phyloP scores from a whole-genome alignment of 495 filamentous ascomycete species.

The Filosporella fistucella region DNA sequence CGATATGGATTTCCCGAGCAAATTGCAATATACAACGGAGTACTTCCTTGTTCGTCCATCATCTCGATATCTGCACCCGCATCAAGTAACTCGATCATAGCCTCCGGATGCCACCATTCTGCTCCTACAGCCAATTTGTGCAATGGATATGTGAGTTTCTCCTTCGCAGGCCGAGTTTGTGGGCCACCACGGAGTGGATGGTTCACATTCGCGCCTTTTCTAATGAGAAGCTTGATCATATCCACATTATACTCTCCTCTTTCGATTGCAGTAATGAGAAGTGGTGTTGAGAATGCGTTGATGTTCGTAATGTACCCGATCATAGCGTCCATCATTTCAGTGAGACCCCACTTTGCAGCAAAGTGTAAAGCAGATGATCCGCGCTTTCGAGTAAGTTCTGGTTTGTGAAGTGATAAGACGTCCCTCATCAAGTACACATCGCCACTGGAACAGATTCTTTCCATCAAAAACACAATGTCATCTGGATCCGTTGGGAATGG shows the following conservation, averaged over 20 bases:
- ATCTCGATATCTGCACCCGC: constrained; percentile 32
- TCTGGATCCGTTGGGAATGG: neutral
- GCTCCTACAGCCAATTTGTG: constrained; percentile 30
- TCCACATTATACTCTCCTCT: constrained; percentile 34
- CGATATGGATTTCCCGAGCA: no score
- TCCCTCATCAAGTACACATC: neutral
- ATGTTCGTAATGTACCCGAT: neutral
- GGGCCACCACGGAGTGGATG: neutral
- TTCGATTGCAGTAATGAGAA: constrained; percentile 2
- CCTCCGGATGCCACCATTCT: constrained; percentile 40
- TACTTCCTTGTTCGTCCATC: constrained; percentile 27
- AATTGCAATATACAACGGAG: constrained; percentile 34
- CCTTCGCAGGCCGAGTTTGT: neutral
- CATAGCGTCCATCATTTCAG: neutral
- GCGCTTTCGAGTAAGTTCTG: neutral
- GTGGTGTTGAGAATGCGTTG: constrained; percentile 6
- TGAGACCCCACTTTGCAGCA: neutral
- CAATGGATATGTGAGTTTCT: constrained; percentile 19
- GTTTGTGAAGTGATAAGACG: neutral
- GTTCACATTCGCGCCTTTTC: constrained; percentile 30
- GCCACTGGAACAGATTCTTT: neutral
- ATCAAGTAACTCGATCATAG: constrained; percentile 35
- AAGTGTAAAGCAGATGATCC: neutral
- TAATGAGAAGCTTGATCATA: constrained; percentile 34
- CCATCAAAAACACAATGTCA: neutral